Evolutionary conservation across 169 alveolate genomes (phyloP).

Genomic region (Ichthyophthirius multifiliis): DNA sequence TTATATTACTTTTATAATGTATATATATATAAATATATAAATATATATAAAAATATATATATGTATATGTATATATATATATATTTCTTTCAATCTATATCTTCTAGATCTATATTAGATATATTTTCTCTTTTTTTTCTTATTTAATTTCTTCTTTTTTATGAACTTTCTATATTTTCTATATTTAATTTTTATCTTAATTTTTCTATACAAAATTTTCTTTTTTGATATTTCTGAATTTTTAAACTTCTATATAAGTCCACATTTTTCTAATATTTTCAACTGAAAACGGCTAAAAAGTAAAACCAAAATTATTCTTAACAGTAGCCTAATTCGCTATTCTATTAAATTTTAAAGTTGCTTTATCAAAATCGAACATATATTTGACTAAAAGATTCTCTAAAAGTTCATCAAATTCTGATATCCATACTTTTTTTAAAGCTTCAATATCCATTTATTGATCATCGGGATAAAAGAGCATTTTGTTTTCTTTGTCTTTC

Average conservation of each 20-base stretch:
- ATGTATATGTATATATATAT: too few species aligned
- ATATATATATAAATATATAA: too few species aligned
- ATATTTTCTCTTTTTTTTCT: too few species aligned
- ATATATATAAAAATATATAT: too few species aligned
- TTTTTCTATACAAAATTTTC: too few species aligned
- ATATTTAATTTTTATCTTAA: too few species aligned
- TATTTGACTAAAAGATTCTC: slow-evolving; percentile 25
- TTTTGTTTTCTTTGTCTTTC: slow-evolving; percentile 8
- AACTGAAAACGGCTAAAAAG: not conserved
- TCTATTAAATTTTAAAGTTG: slow-evolving; percentile 5
- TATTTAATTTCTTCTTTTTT: too few species aligned
- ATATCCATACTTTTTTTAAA: slow-evolving; percentile 12
- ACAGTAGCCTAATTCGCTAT: not conserved
- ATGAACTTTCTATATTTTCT: too few species aligned
- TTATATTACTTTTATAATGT: too few species aligned
- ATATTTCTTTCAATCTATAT: too few species aligned
- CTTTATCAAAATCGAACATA: slow-evolving; percentile 26
- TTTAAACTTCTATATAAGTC: slow-evolving; percentile 25
- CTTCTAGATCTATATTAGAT: too few species aligned
- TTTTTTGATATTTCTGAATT: slow-evolving; percentile 10
- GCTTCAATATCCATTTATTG: not conserved
- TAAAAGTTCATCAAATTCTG: slow-evolving; percentile 14
- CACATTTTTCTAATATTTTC: slow-evolving; percentile 21
- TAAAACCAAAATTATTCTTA: not conserved
- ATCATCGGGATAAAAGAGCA: not conserved